Percentiles rank a stretch among this genome's conserved stretches.
Evolutionary conservation across 352 stramenopile genomes (phyloP).

Genomic region (Pythium coloratum): DNA sequence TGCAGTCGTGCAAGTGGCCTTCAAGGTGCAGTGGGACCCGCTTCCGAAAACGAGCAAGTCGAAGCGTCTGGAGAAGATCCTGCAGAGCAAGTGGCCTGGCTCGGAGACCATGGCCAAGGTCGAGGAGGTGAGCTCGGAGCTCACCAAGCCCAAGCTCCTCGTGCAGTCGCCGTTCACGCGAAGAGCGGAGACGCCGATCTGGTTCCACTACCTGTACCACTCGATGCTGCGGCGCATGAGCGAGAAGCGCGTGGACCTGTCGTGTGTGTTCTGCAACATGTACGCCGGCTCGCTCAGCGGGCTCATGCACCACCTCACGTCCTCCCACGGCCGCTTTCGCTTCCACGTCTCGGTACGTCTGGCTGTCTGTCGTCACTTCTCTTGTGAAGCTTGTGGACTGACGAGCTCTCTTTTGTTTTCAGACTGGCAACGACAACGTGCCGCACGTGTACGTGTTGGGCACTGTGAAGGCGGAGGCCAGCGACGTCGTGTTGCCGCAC

Average conservation of each 20-base stretch:
- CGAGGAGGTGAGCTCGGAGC: conserved; percentile 22
- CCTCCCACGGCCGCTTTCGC: conserved; percentile 74
- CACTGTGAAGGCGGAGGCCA: conserved; percentile 1
- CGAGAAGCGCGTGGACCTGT: conserved; percentile 81
- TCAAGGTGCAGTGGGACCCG: conserved; percentile 48
- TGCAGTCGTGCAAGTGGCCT: conserved; percentile 60
- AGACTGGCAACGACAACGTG: conserved; percentile 78
- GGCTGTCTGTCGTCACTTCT: no score
- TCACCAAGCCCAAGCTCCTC: conserved; percentile 48
- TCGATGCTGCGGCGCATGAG: conserved; percentile 76
- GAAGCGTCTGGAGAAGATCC: conserved; percentile 41
- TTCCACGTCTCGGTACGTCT: conserved; percentile 67
- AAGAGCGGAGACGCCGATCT: conserved; percentile 33
- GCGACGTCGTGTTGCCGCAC: conserved; percentile 3
- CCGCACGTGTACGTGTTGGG: conserved; percentile 83
- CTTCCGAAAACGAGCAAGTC: conserved; percentile 41
- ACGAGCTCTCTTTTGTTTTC: not conserved
- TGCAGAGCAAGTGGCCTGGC: conserved; percentile 36
- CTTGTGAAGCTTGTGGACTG: not conserved
- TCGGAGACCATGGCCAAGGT: conserved; percentile 25
- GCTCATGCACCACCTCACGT: conserved; percentile 74
- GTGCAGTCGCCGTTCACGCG: conserved; percentile 26
- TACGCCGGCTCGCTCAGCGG: conserved; percentile 70
- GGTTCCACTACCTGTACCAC: conserved; percentile 87
- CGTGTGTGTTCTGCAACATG: conserved; percentile 84